Base-by-base conservation (phyloP, 371 early-diverging fungal species). In the Thermomucor indicae-seudaticae region DNA sequence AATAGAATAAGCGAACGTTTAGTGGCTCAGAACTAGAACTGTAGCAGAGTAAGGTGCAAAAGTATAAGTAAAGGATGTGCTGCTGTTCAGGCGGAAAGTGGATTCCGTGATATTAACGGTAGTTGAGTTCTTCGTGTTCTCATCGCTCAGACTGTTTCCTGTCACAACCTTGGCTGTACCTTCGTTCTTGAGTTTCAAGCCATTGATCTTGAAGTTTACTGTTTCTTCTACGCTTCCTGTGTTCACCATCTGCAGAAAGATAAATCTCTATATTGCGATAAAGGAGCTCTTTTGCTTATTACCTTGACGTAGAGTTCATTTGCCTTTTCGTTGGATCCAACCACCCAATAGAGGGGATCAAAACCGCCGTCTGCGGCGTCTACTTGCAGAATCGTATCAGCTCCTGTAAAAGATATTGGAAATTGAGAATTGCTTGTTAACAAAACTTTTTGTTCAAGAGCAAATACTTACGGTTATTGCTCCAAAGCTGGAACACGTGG, bases 331-430 rank as follows among this genome's bases (percentile, higher is more conserved):
- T 45, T 52, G n/a, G 53, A 52, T 23, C 61, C 61, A 40, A 51
- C 60, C n/a, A 64, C 64, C 64, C 64, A 64, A 44, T 60, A 64
- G n/a, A 64, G 44, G 30, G 64, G 64, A 48, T 38, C 49, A 38
- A 56, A 60, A 12, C 43, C 41, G 10, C 49, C 47, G 6, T 47
- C 41, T 6, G 47, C 39, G 16, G 61, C 61, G 28, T 64, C 56
- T 1, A 64, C 57, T 44, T 49, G 61, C n/a, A 64, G 40, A 51
- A 60, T 56, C 29, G 48, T 56, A 39, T 58, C 60, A 23, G 46
- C 25, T 20, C 38, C 50, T 49, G 30, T 8, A 20, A 20, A 3
- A 2, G 23, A 14, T 42, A 42, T 7, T 42, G 14, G 23, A 19
- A 23, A 14, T 20, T 10, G 16, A 19, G 20, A 14, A 8, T 0